Conservation (phyloP, 176 grass and related monocot species). For the Triticum monococcum region DNA sequence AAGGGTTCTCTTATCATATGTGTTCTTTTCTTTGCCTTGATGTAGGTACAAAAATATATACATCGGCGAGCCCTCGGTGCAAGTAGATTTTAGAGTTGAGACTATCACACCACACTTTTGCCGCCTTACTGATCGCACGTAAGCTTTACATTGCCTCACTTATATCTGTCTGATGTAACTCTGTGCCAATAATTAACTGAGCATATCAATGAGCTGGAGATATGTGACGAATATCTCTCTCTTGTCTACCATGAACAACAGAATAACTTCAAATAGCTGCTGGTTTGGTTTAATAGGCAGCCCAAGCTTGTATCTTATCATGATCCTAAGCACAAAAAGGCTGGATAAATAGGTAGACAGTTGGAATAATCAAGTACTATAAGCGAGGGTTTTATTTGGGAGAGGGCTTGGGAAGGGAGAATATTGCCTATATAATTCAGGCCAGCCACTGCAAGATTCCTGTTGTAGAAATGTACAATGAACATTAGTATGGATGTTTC, state of each 20-base stretch:
- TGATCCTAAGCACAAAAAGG: background rate
- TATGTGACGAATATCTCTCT: background rate
- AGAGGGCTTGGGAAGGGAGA: background rate
- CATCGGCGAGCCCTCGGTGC: slow-evolving; percentile 44
- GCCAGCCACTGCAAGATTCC: background rate
- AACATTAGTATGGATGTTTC: background rate
- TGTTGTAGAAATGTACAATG: background rate
- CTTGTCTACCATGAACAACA: background rate
- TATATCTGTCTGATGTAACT: background rate
- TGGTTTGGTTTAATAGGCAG: background rate
- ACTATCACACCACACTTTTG: slow-evolving; percentile 65
- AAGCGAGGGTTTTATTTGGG: background rate
- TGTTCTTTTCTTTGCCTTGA: slow-evolving; percentile 19
- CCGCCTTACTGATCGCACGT: slow-evolving; percentile 90
- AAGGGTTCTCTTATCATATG: background rate
- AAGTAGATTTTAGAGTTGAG: slow-evolving; percentile 32
- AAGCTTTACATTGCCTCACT: slow-evolving; percentile 22
- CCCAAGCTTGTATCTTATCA: background rate
- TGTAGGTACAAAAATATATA: slow-evolving; percentile 57
- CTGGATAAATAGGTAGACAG: background rate
- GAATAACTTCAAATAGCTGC: background rate
- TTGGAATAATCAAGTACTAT: background rate
- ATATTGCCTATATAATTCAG: background rate
- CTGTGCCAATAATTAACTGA: background rate
- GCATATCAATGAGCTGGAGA: background rate